Conservation (phyloP, 441 rosid species). For the Populus hybrid region DNA sequence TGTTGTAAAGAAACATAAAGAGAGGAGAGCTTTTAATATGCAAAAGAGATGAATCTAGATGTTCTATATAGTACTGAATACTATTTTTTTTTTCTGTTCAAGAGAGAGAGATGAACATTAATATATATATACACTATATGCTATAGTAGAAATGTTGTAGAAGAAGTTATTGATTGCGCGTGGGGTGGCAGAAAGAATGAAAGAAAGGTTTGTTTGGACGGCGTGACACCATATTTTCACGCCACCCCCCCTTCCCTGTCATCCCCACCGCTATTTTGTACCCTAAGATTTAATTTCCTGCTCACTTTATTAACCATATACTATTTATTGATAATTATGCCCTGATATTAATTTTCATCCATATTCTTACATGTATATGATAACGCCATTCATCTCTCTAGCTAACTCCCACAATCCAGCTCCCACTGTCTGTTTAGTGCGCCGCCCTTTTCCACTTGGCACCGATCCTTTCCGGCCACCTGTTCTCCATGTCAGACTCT, state of each 20-base stretch:
- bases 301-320: neutral
- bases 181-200: slow-evolving; percentile 64
- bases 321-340: neutral
- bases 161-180: slow-evolving; percentile 67
- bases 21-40: slow-evolving; percentile 10
- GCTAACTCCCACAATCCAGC: slow-evolving; percentile 45
- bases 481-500: slow-evolving; percentile 36
- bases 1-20: neutral
- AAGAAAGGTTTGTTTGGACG: slow-evolving; percentile 79
- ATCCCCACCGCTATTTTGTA: slow-evolving; percentile 47
- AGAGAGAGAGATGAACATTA: neutral
- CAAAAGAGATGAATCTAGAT: slow-evolving; percentile 26
- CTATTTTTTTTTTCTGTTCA: neutral
- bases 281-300: slow-evolving; percentile 33
- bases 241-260: slow-evolving; percentile 33
- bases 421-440: slow-evolving; percentile 54
- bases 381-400: slow-evolving; percentile 11
- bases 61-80: neutral
- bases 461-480: slow-evolving; percentile 21
- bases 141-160: slow-evolving; percentile 9
- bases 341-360: neutral
- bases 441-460: slow-evolving; percentile 67
- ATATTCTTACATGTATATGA: neutral
- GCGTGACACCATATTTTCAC: slow-evolving; percentile 72
- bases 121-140: slow-evolving; percentile 19